These are phyloP conservation scores for Ostreobium quekettii DNA, from an alignment of 139 green algal species.

Conservation along the genomic window DNA sequence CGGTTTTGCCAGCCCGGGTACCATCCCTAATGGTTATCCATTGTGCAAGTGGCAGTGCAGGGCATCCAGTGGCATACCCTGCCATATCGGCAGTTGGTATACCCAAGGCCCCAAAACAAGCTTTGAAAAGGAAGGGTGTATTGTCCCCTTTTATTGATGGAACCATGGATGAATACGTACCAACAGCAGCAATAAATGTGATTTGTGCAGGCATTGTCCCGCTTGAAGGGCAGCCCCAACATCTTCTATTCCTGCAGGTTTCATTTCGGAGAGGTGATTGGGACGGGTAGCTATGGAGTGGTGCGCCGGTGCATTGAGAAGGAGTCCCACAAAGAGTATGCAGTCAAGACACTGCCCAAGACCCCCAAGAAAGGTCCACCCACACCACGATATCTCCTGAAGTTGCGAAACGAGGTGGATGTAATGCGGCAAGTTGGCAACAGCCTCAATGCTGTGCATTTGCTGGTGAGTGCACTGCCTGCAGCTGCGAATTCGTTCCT, in stretches of 20 bases:
- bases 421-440: slow-evolving; percentile 84
- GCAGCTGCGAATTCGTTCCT: slow-evolving; percentile 51
- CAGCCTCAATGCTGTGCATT: slow-evolving; percentile 69
- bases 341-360: slow-evolving; percentile 84
- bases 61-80: too few relatives aligned
- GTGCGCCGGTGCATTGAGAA: slow-evolving; percentile 66
- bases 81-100: too few relatives aligned
- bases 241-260: neutral
- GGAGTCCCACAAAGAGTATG: slow-evolving; percentile 37
- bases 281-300: slow-evolving; percentile 80
- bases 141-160: too few relatives aligned
- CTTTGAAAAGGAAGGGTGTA: too few relatives aligned
- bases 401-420: slow-evolving; percentile 86
- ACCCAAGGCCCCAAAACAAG: too few relatives aligned
- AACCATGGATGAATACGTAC: too few relatives aligned
- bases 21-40: too few relatives aligned
- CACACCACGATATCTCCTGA: slow-evolving; percentile 83
- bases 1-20: too few relatives aligned
- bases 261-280: slow-evolving; percentile 61
- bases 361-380: slow-evolving; percentile 57
- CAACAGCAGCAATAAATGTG: too few relatives aligned
- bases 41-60: too few relatives aligned
- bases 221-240: neutral
- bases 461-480: slow-evolving; percentile 40
- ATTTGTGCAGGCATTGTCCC: too few relatives aligned